Base-by-base conservation (phyloP, 805 yeast genomes). In the Suhomyces emberorum region DNA sequence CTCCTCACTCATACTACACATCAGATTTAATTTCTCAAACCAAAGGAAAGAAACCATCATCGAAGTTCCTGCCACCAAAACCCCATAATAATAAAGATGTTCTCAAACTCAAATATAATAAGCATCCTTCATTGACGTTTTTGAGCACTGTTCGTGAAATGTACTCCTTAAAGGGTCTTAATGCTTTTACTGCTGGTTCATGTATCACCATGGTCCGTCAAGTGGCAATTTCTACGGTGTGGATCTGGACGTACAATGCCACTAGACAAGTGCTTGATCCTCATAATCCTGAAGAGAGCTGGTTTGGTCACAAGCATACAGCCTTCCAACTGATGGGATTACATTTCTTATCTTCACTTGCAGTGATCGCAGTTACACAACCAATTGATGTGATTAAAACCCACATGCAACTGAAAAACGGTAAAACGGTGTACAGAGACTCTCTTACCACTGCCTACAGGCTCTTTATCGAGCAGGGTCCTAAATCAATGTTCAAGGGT, bases 361-460 rank as follows among this genome's bases (percentile, higher is more conserved):
- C 88, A 0, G 95, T 86, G 19, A 84, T 87, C 15, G 77, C 76
- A 0, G 65, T 76, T 0, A 89, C 96, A 0, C 98, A 88, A 61
- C 97, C 97, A 0, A 65, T 89, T 19, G 97, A 89, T 61, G 86
- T 72, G 6, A 60, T 89, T 32, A 89, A 89, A 63, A 77, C 96
- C 2, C 75, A 95, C 52, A 77, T 88, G 77, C 96, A 88, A 60
- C 77, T 88, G 51, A 76, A 79, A 49, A 77, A 81, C 52, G 78
- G 83, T n/a, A 70, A 70, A 50, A 50, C 57, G 4, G 48, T 75
- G 2, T 83, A 81, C 54, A 71, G 68, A 39, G 87, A 82, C 59
- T 68, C 87, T 4, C 59, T 83, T 49, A 73, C 77, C 14, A 60
- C 69, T 1, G 69, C 67, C 9, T 63, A 56, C 41, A 49, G 52